Evolutionary conservation across 352 stramenopile genomes (phyloP), one percentile per base, ranked within the genome.

Genomic region (Globisporangium parvum): DNA sequence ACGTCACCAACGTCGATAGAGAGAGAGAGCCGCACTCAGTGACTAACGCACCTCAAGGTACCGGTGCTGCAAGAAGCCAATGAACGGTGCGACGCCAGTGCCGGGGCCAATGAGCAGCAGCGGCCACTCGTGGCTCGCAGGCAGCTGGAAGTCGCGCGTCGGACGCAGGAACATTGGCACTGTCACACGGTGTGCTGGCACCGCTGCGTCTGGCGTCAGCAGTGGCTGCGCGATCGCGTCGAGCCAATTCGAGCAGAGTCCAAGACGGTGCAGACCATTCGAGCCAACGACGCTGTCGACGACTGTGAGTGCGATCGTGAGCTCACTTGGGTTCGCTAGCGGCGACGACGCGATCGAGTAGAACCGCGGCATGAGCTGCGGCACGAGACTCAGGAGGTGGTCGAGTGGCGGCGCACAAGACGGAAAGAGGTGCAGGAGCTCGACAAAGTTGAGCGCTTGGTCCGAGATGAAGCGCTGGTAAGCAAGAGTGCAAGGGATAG

Each of bases 331-430:
- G 48, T 96, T 64, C 4, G 68, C 65, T 28, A 99, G 69, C 12
- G 95, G 95, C 46, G 92, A 98, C 6, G 91, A 98, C 37, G 89
- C 88, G 35, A 98, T 87, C 20, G 92, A 98, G 73, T 98, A 99
- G 69, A 98, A 98, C 20, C 96, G 88, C 17, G 96, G 91, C 66
- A 96, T 87, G 21, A 98, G 83, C 26, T 81, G 69, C 1, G 93
- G 87, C 6, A 98, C 59, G 33, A 95, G 63, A 47, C 76, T 87
- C 35, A 98, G 60, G 23, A 98, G 63, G 26, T 82, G 75, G 44
- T 96, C 79, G 3, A 98, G 72, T 33, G 96, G 91, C 3, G 72
- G 81, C 33, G 84, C 73, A 60, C 84, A 97, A 2, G 92, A 97
- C n/a, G 91, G 91, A 63, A 98, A 98, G 9, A 97, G 67, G 50